Evolutionary conservation across 345 rosid species (phyloP).

Genomic region (Corchorus olitorius): DNA sequence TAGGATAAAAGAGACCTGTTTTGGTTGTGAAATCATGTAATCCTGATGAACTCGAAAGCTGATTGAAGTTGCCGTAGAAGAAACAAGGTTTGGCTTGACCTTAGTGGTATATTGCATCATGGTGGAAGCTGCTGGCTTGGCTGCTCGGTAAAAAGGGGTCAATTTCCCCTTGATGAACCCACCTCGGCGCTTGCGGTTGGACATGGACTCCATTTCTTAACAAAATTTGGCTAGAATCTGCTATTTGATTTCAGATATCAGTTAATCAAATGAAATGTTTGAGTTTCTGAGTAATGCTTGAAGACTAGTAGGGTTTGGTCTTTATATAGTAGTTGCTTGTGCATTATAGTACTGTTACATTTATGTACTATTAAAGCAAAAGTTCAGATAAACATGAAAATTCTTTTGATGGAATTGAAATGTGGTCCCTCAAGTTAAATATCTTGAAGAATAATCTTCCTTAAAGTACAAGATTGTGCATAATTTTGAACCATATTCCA

Average conservation of each 20-base stretch:
- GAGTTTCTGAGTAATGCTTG: conserved; percentile 4
- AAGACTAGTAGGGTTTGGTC: not conserved
- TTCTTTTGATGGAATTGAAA: conserved; percentile 14
- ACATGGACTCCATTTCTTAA: conserved; percentile 40
- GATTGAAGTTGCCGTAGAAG: conserved; percentile 26
- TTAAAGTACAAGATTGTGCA: not conserved
- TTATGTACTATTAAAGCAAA: not conserved
- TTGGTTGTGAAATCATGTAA: conserved; percentile 35
- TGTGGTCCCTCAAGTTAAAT: conserved; percentile 40
- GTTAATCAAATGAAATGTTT: not conserved
- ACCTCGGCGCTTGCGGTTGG: conserved; percentile 42
- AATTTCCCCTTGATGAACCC: conserved; percentile 54
- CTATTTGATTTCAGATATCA: not conserved
- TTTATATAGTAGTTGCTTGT: conserved; percentile 32
- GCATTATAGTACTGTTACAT: not conserved
- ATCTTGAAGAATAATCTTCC: conserved; percentile 31
- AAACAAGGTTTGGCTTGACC: conserved; percentile 29
- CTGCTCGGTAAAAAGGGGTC: conserved; percentile 40
- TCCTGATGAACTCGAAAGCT: conserved; percentile 35
- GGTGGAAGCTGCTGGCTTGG: conserved; percentile 26
- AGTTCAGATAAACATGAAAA: conserved; percentile 35
- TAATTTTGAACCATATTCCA: conserved; percentile 9
- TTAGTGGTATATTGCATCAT: conserved; percentile 30
- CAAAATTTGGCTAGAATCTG: not conserved
- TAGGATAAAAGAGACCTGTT: conserved; percentile 41